A percentile compares a stretch with the other conserved stretches of the same genome.
Conservation (phyloP, 2,329 filamentous ascomycete species). For the Phaeosphaeriaceae sp. region DNA sequence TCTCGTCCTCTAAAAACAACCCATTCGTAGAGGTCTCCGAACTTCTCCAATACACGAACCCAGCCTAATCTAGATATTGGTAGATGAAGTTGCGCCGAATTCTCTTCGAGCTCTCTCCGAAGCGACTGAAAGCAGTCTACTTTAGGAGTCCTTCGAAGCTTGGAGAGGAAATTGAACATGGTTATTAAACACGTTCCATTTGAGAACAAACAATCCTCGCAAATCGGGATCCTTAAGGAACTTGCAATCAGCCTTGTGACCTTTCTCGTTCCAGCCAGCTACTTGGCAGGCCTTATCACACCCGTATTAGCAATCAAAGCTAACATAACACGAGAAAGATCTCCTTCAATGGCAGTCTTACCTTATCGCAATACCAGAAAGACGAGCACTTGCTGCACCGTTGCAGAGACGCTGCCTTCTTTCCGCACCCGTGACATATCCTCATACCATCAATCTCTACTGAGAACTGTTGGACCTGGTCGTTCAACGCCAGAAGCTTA, state of each 20-base stretch:
- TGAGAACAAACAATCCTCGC: background rate
- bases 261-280: background rate
- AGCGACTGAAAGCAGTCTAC: no score
- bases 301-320: background rate
- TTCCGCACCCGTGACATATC: background rate
- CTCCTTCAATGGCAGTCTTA: background rate
- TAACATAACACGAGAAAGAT: background rate
- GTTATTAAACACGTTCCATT: slow-evolving; percentile 8
- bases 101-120: no score
- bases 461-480: background rate
- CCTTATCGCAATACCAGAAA: background rate
- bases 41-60: no score
- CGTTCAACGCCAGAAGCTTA: background rate
- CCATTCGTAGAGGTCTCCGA: no score
- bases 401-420: background rate
- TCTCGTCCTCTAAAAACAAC: no score
- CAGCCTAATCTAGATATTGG: no score
- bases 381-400: background rate
- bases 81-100: no score
- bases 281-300: background rate
- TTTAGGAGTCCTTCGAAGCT: no score
- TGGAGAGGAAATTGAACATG: background rate
- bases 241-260: slow-evolving; percentile 1
- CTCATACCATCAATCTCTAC: background rate
- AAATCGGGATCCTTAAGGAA: background rate